Evolutionary conservation across 1,139 yeast species (phyloP).

Genomic region (Blastobotrys elegans): DNA sequence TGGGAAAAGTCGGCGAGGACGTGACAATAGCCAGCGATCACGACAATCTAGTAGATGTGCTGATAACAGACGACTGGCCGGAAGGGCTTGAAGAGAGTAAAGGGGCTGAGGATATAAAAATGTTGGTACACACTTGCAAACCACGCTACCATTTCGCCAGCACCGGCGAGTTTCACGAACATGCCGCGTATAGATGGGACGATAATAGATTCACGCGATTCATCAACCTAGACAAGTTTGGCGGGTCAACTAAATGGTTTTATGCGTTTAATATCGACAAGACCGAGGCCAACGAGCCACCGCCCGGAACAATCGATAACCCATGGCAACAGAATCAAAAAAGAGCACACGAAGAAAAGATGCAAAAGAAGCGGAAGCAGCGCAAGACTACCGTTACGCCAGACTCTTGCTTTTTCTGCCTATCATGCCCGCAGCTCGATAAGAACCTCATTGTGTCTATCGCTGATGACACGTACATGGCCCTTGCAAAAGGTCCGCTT

Average conservation of each 20-base stretch:
- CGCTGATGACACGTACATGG: conserved; percentile 60
- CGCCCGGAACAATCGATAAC: conserved; percentile 3
- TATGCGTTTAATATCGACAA: conserved; percentile 26
- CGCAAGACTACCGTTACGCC: conserved; percentile 13
- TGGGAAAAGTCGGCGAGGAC: conserved; percentile 5
- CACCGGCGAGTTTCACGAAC: conserved; percentile 21
- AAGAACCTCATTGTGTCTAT: conserved; percentile 78
- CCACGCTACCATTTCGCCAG: conserved; percentile 25
- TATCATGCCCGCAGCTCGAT: conserved; percentile 73
- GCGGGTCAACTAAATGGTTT: conserved; percentile 23
- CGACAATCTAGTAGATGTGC: conserved; percentile 16
- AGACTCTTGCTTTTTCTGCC: conserved; percentile 67
- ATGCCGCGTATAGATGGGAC: conserved; percentile 24
- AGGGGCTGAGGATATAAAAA: conserved; percentile 6
- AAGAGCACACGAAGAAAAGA: not conserved
- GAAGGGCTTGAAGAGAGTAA: conserved; percentile 13
- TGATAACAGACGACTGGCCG: conserved; percentile 21
- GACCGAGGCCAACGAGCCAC: not conserved
- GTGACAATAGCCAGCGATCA: conserved; percentile 6
- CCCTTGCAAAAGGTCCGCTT: conserved; percentile 86
- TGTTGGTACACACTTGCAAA: conserved; percentile 11
- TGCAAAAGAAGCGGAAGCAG: conserved; percentile 4
- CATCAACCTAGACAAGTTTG: conserved; percentile 25
- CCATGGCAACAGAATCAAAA: conserved; percentile 4
- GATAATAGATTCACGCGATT: conserved; percentile 21